Conservation (phyloP, 2,329 filamentous ascomycete genomes). For the Westerdykella aurantiaca region DNA sequence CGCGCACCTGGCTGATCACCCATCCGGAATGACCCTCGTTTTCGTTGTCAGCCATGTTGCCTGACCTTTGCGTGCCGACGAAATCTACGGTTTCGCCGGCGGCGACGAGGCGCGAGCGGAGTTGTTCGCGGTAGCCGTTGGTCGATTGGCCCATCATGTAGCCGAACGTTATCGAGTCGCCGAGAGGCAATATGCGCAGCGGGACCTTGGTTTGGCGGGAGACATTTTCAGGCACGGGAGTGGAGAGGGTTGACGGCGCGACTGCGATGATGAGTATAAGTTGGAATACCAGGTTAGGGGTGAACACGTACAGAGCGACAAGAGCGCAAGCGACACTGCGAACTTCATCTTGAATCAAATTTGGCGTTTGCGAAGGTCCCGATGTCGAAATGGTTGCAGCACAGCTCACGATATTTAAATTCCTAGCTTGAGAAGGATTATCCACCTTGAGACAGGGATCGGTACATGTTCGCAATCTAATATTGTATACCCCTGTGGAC, state of each 20-base stretch:
- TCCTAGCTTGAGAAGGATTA: too few species aligned
- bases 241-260: neutral
- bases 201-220: constrained; percentile 2
- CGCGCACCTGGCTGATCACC: constrained; percentile 26
- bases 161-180: constrained; percentile 29
- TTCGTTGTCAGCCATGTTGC: constrained; percentile 28
- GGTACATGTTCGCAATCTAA: too few species aligned
- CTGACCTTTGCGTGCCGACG: constrained; percentile 28
- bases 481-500: too few species aligned
- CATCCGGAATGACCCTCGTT: constrained; percentile 32
- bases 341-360: too few species aligned
- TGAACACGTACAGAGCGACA: too few species aligned
- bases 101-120: constrained; percentile 19
- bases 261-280: constrained; percentile 1
- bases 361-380: too few species aligned
- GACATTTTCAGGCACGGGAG: constrained; percentile 1
- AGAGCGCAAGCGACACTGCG: too few species aligned
- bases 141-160: constrained; percentile 21
- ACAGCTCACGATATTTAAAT: too few species aligned
- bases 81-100: constrained; percentile 21
- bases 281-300: too few species aligned
- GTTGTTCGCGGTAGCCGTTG: constrained; percentile 36
- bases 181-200: constrained; percentile 21
- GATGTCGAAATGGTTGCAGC: too few species aligned
- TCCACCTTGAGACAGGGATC: too few species aligned